Evolutionary conservation across 768 basidiomycete species (phyloP).

Genomic region (Serendipita sp.): DNA sequence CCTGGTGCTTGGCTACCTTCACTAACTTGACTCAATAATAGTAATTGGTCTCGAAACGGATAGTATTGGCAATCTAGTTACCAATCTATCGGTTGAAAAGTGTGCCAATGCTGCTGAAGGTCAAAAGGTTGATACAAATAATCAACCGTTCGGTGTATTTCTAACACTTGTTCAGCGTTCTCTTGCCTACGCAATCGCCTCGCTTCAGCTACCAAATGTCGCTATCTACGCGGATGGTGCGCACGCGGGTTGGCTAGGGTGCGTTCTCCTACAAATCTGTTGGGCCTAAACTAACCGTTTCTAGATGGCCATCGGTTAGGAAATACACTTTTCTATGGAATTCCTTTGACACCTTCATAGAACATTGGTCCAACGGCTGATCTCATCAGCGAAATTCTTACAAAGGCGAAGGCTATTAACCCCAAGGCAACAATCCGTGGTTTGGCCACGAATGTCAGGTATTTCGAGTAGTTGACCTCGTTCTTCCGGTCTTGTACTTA

Average conservation of each 20-base stretch:
- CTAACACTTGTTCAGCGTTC: conserved; percentile 3
- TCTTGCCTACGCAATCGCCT: conserved; percentile 18
- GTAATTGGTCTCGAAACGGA: conserved; percentile 20
- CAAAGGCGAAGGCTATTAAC: conserved; percentile 16
- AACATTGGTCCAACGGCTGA: conserved; percentile 20
- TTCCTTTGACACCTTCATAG: conserved; percentile 5
- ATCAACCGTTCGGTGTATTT: background rate
- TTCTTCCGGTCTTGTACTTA: background rate
- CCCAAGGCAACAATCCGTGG: conserved; percentile 17
- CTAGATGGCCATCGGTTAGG: background rate
- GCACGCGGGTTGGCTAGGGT: conserved; percentile 23
- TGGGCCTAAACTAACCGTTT: background rate
- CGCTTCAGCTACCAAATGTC: conserved; percentile 18
- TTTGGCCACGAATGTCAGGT: conserved; percentile 14
- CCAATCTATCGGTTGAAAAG: conserved; percentile 17
- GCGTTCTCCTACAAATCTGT: conserved; percentile 7
- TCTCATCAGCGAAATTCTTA: conserved; percentile 19
- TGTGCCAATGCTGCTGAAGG: conserved; percentile 20
- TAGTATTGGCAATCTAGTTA: conserved; percentile 20
- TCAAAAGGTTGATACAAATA: conserved; percentile 13
- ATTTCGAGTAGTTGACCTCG: background rate
- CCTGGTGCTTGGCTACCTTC: background rate
- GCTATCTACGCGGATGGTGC: conserved; percentile 21
- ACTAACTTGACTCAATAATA: background rate
- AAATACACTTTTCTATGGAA: background rate